Evolutionary conservation across 768 basidiomycete species (phyloP).

Genomic region (Lactarius indigo): DNA sequence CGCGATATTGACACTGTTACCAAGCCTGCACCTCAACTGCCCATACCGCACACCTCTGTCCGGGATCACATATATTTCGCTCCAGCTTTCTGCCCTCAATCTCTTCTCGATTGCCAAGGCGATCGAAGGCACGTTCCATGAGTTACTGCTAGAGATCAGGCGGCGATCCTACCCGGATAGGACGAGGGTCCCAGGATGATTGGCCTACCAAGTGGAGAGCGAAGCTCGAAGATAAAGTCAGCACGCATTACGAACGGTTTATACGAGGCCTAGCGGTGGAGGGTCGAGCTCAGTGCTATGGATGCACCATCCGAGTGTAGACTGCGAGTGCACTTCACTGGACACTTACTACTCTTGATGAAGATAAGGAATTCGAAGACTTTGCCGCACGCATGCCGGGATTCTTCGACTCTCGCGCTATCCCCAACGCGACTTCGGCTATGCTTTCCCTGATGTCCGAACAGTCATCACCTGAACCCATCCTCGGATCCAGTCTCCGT

Average conservation of each 20-base stretch:
- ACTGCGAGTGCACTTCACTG: neutral
- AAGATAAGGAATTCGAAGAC: neutral
- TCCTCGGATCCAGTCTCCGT: neutral
- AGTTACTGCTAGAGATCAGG: neutral
- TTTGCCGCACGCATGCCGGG: neutral
- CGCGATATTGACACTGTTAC: neutral
- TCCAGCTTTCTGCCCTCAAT: neutral
- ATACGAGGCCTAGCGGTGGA: neutral
- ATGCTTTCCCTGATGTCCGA: neutral
- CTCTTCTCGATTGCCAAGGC: neutral
- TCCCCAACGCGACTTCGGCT: neutral
- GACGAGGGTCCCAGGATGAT: fast-evolving
- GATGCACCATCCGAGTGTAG: neutral
- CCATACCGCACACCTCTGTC: conserved; percentile 1
- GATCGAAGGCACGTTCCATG: neutral
- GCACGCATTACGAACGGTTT: neutral
- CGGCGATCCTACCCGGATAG: neutral
- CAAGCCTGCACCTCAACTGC: neutral
- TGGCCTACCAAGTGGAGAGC: neutral
- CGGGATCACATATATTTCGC: neutral
- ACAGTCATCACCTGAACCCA: neutral
- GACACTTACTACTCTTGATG: neutral
- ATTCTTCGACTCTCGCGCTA: neutral
- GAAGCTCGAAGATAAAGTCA: neutral
- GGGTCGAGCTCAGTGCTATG: neutral